phyloP scores from a whole-genome alignment of 202 grass and related monocot genomes.

The Carex arenaria region DNA sequence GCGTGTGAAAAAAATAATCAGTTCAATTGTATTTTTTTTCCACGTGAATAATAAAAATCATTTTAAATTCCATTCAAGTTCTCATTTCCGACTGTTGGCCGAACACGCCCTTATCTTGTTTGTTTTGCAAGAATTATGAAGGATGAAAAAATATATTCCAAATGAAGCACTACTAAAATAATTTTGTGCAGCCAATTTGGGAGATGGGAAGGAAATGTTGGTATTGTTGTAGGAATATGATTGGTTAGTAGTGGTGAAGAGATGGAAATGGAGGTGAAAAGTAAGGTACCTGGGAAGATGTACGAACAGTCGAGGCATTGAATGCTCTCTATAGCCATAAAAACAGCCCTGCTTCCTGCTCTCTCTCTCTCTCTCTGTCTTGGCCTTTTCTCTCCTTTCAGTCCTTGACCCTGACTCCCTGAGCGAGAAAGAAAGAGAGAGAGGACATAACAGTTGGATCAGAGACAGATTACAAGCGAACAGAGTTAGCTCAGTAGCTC shows the following conservation, averaged over 20 bases:
- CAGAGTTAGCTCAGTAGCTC: neutral
- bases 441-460: constrained; percentile 26
- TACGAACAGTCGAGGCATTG: constrained; percentile 12
- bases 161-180: neutral
- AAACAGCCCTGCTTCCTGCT: neutral
- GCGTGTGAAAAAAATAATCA: too few species aligned
- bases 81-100: too few species aligned
- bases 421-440: neutral
- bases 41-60: too few species aligned
- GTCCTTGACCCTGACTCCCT: neutral
- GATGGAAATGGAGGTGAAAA: neutral
- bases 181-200: neutral
- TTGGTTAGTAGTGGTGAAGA: constrained; percentile 19
- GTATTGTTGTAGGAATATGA: neutral
- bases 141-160: neutral
- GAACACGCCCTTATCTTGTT: too few species aligned
- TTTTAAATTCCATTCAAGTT: too few species aligned
- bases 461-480: constrained; percentile 8
- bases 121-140: too few species aligned
- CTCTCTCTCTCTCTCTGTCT: constrained; percentile 22
- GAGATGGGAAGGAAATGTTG: neutral
- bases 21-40: too few species aligned
- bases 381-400: constrained; percentile 25
- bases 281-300: neutral
- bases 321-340: constrained; percentile 19